Percentiles rank a stretch among this genome's conserved stretches.
Evolutionary conservation across 2,329 filamentous ascomycete species (phyloP).

Genomic region (Penicillium brasilianum): DNA sequence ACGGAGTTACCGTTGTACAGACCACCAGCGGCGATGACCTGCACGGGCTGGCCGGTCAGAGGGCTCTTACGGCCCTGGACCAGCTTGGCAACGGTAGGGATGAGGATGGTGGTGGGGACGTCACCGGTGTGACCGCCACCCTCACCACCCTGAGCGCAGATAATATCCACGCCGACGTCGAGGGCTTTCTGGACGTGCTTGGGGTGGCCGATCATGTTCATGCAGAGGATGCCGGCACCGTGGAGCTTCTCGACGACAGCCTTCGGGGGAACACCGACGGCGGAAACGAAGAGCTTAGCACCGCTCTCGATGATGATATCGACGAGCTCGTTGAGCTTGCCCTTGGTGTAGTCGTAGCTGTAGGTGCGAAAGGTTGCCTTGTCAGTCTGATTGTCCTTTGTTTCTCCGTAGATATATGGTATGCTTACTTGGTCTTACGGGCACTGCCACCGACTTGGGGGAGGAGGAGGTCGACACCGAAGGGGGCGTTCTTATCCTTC

Average conservation of each 20-base stretch:
- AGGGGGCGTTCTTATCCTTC: conserved; percentile 88
- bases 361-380: conserved; percentile 6
- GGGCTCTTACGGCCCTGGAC: conserved; percentile 82
- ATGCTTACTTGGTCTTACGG: conserved; percentile 83
- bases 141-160: conserved; percentile 97
- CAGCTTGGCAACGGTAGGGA: conserved; percentile 86
- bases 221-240: conserved; percentile 85
- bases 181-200: conserved; percentile 98
- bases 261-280: conserved; percentile 91
- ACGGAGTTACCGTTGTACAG: conserved; percentile 91
- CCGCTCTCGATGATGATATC: conserved; percentile 92
- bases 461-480: conserved; percentile 90
- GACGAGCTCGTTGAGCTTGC: conserved; percentile 89
- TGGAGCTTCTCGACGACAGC: conserved; percentile 89
- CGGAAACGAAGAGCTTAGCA: conserved; percentile 92
- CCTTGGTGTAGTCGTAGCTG: conserved; percentile 99
- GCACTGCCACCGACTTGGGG: conserved; percentile 94
- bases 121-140: conserved; percentile 96
- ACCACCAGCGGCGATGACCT: conserved; percentile 91
- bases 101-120: conserved; percentile 87
- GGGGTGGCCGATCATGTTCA: conserved; percentile 99
- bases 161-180: conserved; percentile 89
- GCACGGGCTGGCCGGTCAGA: conserved; percentile 83
- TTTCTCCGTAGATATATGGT: neutral
- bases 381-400: conserved; percentile 12